Percentiles rank a stretch among this genome's conserved stretches.
Evolutionary conservation across 2,329 filamentous ascomycete genomes (phyloP).

Genomic region (Colletotrichum agaves): DNA sequence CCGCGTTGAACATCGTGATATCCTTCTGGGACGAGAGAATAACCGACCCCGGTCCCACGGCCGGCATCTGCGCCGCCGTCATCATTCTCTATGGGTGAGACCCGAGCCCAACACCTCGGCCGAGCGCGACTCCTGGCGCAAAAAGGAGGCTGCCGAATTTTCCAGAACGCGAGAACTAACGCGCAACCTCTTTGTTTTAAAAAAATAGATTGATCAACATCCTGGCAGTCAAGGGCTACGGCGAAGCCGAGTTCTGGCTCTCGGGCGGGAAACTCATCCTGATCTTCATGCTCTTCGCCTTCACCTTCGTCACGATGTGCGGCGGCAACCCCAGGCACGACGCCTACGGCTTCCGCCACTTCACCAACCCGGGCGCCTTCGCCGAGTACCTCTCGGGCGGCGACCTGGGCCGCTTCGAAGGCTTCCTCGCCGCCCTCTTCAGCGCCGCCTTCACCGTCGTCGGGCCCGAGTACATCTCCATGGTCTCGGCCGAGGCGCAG

Average conservation of each 20-base stretch:
- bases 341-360: conserved; percentile 40
- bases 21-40: conserved; percentile 40
- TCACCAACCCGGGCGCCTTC: conserved; percentile 33
- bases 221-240: conserved; percentile 50
- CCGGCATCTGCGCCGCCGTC: conserved; percentile 40
- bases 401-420: conserved; percentile 73
- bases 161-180: neutral
- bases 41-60: conserved; percentile 33
- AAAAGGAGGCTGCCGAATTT: no score
- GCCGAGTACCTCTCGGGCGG: conserved; percentile 50
- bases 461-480: conserved; percentile 72
- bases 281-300: conserved; percentile 70
- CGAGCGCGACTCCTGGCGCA: no score
- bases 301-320: conserved; percentile 60
- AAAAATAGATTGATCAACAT: conserved; percentile 35
- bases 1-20: conserved; percentile 39
- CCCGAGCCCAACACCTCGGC: neutral
- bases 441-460: conserved; percentile 72
- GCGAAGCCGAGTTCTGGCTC: conserved; percentile 69
- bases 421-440: conserved; percentile 75
- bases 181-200: no score
- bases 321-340: conserved; percentile 41
- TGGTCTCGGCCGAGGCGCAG: conserved; percentile 74
- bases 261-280: conserved; percentile 64
- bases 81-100: conserved; percentile 35